Evolutionary conservation across 1,139 yeast species (phyloP).

Genomic region (Geotrichum carabidarum): DNA sequence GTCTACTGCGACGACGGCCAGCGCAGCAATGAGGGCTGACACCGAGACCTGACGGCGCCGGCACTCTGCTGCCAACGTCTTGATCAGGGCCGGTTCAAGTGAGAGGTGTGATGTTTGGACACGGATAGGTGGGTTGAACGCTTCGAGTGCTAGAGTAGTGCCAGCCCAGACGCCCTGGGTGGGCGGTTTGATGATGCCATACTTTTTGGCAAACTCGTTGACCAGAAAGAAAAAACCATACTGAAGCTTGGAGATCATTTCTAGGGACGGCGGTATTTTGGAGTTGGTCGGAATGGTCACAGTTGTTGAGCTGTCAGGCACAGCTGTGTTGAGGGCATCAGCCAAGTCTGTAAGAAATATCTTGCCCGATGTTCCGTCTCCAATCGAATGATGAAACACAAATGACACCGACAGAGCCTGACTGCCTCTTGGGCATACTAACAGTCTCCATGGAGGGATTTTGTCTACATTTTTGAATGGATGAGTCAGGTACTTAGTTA

Average conservation of each 20-base stretch:
- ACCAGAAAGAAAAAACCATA: neutral
- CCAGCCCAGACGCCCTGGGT: conserved; percentile 1
- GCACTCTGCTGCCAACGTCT: neutral
- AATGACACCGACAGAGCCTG: conserved; percentile 1
- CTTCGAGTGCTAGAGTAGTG: neutral
- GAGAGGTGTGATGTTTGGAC: neutral
- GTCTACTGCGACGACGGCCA: conserved; percentile 1
- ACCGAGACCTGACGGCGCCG: conserved; percentile 1
- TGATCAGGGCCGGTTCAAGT: neutral
- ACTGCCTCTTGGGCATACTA: neutral
- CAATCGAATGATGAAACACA: conserved; percentile 12
- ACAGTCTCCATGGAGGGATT: conserved; percentile 14
- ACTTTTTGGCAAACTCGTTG: too few species aligned
- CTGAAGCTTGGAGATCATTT: neutral
- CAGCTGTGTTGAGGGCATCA: conserved; percentile 3
- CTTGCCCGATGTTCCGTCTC: conserved; percentile 17
- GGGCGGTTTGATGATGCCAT: too few species aligned
- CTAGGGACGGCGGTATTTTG: neutral
- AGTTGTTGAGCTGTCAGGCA: neutral
- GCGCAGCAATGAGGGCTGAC: conserved; percentile 7
- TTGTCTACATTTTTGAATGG: neutral
- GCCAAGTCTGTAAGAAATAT: neutral
- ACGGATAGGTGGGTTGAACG: neutral
- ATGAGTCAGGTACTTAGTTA: neutral
- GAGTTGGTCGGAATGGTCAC: neutral